Evolutionary conservation across 768 basidiomycete genomes (phyloP).

Genomic region (Mycena indigotica): DNA sequence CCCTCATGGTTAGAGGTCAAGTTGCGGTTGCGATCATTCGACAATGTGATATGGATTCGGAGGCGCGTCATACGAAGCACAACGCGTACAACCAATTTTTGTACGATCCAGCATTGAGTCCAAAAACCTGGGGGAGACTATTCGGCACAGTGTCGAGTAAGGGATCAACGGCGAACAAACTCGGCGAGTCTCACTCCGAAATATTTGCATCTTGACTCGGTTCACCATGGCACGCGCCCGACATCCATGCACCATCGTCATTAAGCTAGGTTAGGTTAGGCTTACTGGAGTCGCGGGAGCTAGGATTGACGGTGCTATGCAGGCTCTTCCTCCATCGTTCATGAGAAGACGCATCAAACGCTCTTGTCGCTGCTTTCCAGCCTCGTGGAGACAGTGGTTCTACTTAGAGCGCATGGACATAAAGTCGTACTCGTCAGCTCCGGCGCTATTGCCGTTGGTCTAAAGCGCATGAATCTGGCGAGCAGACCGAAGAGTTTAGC

Average conservation of each 20-base stretch:
- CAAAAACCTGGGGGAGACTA: too few species aligned
- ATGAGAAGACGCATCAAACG: slow-evolving; percentile 90
- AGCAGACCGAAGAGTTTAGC: slow-evolving; percentile 81
- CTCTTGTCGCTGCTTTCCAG: slow-evolving; percentile 89
- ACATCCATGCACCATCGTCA: slow-evolving; percentile 70
- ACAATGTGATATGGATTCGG: too few species aligned
- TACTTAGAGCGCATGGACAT: slow-evolving; percentile 79
- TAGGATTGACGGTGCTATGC: too few species aligned
- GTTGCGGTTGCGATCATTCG: neutral
- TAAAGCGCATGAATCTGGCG: slow-evolving; percentile 86
- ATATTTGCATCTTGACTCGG: neutral
- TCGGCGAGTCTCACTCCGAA: too few species aligned
- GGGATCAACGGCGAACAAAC: too few species aligned
- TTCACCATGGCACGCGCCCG: slow-evolving; percentile 25
- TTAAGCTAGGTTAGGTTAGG: slow-evolving; percentile 71
- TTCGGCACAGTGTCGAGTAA: too few species aligned
- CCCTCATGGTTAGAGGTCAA: slow-evolving; percentile 36
- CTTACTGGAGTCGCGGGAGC: too few species aligned
- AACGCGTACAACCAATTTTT: too few species aligned
- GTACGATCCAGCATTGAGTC: too few species aligned
- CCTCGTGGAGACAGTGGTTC: slow-evolving; percentile 86
- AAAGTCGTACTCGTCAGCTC: slow-evolving; percentile 95
- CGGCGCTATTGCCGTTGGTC: slow-evolving; percentile 95
- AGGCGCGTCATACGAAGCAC: too few species aligned
- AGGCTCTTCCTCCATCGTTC: slow-evolving; percentile 97